Base-by-base conservation (phyloP, 2,329 filamentous ascomycete species). In the Alternaria angustiovoidea region DNA sequence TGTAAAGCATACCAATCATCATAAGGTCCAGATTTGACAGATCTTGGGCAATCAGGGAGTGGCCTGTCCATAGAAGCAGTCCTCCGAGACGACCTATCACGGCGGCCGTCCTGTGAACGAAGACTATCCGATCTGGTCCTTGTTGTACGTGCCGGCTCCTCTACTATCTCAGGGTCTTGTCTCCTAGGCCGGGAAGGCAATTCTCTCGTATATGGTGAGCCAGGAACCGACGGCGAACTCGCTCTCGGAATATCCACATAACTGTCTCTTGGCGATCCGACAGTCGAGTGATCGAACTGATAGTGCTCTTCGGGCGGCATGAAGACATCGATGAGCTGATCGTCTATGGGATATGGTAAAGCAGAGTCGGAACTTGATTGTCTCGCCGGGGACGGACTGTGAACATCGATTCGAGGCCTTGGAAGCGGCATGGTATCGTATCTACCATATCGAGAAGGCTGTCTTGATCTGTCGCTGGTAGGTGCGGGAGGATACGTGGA, bases 1-100 rank as follows among this genome's bases (percentile, higher is more conserved):
- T 87, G 87, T 5, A 97, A 82, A 0, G 90, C 94, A 62, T 93
- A 88, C 92, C 94, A 97, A 71, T 95, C 92, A 63, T 89, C 83
- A 62, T 89, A 85, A 2, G 89, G 88, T 9, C 85, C 81, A 12
- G 87, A 85, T 11, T 87, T 86, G 5, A 84, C 80, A 39, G 85
- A 87, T 61, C 92, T 85, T 7, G 89, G 89, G 69, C 94, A 97
- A 3, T 88, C 84, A 3, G 91, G 75, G 1, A 78, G 57, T 8
- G 74, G 73, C 48, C 57, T 72, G 44, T 62, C 67, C 1, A 71
- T 49, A 16, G 64, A 55, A 8, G 61, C 26, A 16, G 46, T 16
- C 7, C 52, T 47, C 34, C 57, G 67, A 24, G 59, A 49, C 3
- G 58, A 51, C 7, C 63, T 65, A 12, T 72, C 73, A 42, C 60